These are phyloP conservation scores for Chrysophaeum taylorii DNA, from an alignment of 352 stramenopile species.

Conservation along the genomic window DNA sequence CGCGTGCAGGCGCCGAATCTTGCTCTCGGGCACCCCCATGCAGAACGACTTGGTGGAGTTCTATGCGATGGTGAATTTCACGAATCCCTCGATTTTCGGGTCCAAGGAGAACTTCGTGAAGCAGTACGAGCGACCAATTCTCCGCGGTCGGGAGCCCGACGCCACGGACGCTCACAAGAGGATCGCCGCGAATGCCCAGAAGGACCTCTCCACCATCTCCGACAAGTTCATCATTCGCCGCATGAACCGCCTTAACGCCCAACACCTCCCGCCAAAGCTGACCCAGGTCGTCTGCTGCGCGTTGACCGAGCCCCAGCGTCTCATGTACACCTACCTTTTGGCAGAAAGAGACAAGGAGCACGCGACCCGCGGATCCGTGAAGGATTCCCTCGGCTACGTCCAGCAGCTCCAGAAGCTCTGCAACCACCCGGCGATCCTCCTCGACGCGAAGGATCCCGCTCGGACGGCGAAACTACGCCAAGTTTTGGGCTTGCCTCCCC, in stretches of 20 bases:
- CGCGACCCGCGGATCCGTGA: conserved; percentile 85
- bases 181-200: conserved; percentile 41
- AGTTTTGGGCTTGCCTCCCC: no score
- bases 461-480: no score
- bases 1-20: conserved; percentile 72
- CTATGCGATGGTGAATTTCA: conserved; percentile 86
- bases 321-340: conserved; percentile 91
- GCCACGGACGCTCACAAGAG: conserved; percentile 43
- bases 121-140: conserved; percentile 61
- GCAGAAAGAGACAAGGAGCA: conserved; percentile 83
- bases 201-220: conserved; percentile 86
- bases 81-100: conserved; percentile 60
- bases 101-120: conserved; percentile 77
- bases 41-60: conserved; percentile 98
- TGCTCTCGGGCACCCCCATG: conserved; percentile 94
- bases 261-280: conserved; percentile 93
- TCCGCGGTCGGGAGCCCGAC: conserved; percentile 47
- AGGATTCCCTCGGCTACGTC: conserved; percentile 53
- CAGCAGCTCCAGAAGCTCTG: conserved; percentile 89
- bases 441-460: conserved; percentile 39
- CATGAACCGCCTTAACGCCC: conserved; percentile 95
- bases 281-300: conserved; percentile 97
- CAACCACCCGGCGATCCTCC: conserved; percentile 89
- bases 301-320: conserved; percentile 82
- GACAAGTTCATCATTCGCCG: conserved; percentile 96